Evolutionary conservation across 2,329 filamentous ascomycete species (phyloP).

Genomic region (Penicillium glabrum): DNA sequence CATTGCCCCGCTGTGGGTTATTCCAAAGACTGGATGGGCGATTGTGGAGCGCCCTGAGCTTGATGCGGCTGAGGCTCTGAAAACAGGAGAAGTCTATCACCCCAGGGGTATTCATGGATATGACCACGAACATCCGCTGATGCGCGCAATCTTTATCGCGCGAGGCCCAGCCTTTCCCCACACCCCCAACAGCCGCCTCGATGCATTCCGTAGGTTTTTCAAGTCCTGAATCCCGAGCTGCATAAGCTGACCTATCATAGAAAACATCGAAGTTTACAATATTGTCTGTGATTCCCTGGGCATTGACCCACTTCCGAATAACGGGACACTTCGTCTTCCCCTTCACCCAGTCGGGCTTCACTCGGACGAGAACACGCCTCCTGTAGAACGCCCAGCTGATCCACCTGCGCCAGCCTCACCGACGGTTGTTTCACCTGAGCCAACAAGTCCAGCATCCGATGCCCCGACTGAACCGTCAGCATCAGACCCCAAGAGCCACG

Average conservation of each 20-base stretch:
- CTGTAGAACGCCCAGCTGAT: constrained; percentile 33
- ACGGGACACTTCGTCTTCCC: constrained; percentile 71
- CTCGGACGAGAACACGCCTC: constrained; percentile 38
- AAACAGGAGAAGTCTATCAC: constrained; percentile 67
- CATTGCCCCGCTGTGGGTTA: constrained; percentile 92
- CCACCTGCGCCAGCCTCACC: constrained; percentile 18
- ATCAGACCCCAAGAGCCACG: constrained; percentile 17
- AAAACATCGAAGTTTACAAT: constrained; percentile 95
- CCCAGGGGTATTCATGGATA: constrained; percentile 90
- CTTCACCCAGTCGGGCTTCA: constrained; percentile 46
- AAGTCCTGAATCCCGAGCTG: neutral
- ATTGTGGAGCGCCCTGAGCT: constrained; percentile 81
- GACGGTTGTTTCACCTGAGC: neutral
- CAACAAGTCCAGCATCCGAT: constrained; percentile 6
- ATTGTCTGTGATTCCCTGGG: constrained; percentile 86
- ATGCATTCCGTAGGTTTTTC: constrained; percentile 73
- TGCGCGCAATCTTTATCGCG: constrained; percentile 94
- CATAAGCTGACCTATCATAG: constrained; percentile 43
- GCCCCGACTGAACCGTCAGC: constrained; percentile 6
- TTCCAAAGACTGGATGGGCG: constrained; percentile 90
- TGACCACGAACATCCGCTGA: constrained; percentile 89
- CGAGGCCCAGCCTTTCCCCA: constrained; percentile 91
- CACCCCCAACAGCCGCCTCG: constrained; percentile 72
- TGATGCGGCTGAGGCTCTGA: constrained; percentile 66
- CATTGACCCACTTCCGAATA: constrained; percentile 73